These are phyloP conservation scores for Vigna trinervia DNA, from an alignment of 306 rosid species.

Conservation along the genomic window DNA sequence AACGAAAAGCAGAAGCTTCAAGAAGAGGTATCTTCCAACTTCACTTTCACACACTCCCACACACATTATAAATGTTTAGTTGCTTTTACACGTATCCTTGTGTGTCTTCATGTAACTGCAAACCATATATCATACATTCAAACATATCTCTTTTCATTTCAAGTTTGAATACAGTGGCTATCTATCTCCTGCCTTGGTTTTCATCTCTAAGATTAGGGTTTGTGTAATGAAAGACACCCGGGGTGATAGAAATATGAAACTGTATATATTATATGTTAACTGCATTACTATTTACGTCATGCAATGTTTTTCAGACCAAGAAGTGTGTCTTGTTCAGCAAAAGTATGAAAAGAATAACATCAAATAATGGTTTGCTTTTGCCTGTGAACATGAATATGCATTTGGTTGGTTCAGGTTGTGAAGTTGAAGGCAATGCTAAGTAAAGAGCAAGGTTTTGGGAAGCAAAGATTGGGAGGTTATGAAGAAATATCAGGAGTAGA, in stretches of 20 bases:
- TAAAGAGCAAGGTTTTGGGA: conserved; percentile 58
- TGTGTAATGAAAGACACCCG: neutral
- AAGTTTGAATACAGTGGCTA: too few species aligned
- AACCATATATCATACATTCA: neutral
- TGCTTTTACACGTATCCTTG: neutral
- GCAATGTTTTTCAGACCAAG: neutral
- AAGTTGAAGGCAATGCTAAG: conserved; percentile 55
- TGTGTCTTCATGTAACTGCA: conserved; percentile 12
- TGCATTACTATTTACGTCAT: neutral
- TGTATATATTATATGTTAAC: too few species aligned
- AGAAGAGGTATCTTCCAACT: conserved; percentile 63
- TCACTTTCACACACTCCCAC: neutral
- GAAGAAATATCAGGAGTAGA: conserved; percentile 66
- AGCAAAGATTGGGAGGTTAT: conserved; percentile 23
- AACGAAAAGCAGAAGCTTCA: conserved; percentile 78
- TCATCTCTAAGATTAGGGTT: conserved; percentile 1
- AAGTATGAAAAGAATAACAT: too few species aligned
- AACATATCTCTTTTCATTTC: neutral
- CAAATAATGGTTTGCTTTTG: too few species aligned
- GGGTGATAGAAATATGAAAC: neutral
- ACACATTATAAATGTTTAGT: neutral
- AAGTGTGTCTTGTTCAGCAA: neutral
- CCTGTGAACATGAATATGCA: too few species aligned
- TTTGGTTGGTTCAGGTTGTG: conserved; percentile 52
- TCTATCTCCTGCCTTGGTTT: neutral